Evolutionary conservation across 1,284 basidiomycete species (phyloP), one percentile per base, ranked within the genome.

Genomic region (Somion occarium): DNA sequence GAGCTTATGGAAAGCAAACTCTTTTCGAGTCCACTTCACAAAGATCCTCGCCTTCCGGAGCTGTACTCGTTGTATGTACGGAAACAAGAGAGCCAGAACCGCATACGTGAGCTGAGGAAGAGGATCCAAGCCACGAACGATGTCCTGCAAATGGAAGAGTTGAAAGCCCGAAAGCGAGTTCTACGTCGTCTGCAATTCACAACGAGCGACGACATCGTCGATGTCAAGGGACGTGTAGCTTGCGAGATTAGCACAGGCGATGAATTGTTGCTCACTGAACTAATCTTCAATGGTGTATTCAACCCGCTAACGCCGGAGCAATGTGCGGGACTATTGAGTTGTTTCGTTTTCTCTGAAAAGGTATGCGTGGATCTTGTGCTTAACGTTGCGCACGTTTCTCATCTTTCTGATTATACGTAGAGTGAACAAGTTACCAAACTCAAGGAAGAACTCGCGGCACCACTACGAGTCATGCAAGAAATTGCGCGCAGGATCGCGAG

Each of bases 241-340:
- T 99, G 97, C 68, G 97, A 99, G 72, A 98, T 99, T 67, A 93
- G 88, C 61, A 90, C 95, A 1, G 97, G 97, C 12, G 97, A 99
- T 64, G 97, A 99, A 70, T 71, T 99, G 45, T 75, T 99, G 25
- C 76, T 99, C 54, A 99, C 97, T 0, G 97, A 99, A 69, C 80
- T 99, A 66, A 90, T 99, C 58, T 99, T 99, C 76, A 94, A 97
- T 59, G 96, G 96, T 49, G 88, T 87, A 2, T 99, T 99, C 77
- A 98, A 98, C 64, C 69, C 89, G 2, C 70, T 99, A 38, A 74
- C 81, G 0, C 95, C 97, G 0, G 93, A 98, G 64, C 93, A 98
- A 57, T 93, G 89, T 63, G 96, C 96, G 0, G 92, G 93, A 1
- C 67, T 99, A 15, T 73, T 98, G 23, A 93, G 91, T 60, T 98